Evolutionary conservation across 2,329 filamentous ascomycete species (phyloP), one percentile per base, ranked within the genome.

Genomic region (Pyricularia pennisetigena): DNA sequence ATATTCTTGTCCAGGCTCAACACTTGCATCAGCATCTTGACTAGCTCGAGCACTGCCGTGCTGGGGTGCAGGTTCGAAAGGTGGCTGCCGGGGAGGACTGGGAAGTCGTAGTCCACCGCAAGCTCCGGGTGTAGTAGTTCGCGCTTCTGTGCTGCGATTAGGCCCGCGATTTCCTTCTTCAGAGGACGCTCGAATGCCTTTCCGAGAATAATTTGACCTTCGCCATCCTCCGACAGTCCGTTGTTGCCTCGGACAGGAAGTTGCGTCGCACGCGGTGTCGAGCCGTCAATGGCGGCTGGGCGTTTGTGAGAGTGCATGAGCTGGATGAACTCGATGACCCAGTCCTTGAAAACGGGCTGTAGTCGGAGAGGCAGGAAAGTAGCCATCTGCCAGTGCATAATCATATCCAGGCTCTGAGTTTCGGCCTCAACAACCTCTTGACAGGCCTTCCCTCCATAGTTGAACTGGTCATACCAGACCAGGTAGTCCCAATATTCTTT

Each of bases 401-500:
- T 88, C 12, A 91, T 95, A 73, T 97, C 70, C n/a, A 73, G 70
- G 3, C 87, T 85, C 76, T 97, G 93, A 63, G 90, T 88, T 4
- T 86, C 82, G 5, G 79, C 79, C 73, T 94, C 92, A 8, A 90
- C 84, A 3, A 97, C 91, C 74, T 95, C 87, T 66, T 90, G 87
- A 72, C 93, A 97, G 4, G 92, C 95, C 75, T 96, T 96, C 70
- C 95, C 95, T 68, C 95, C 96, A 74, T 98, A 98, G 81, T 99
- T 99, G 83, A 94, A 97, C 78, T 97, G 93, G 73, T 99, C 95
- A 73, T 98, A 98, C 95, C 95, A 99, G 4, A 97, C 89, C 0
- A 99, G 87, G 74, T 97, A 98, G 77, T 99, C 95, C 95, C 95
- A 99, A 78, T 97, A 99, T 76, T 99, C 95, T 72, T 94, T 97